These are phyloP conservation scores for Jatropha curcas DNA, from an alignment of 345 rosid genomes.

Conservation along the genomic window DNA sequence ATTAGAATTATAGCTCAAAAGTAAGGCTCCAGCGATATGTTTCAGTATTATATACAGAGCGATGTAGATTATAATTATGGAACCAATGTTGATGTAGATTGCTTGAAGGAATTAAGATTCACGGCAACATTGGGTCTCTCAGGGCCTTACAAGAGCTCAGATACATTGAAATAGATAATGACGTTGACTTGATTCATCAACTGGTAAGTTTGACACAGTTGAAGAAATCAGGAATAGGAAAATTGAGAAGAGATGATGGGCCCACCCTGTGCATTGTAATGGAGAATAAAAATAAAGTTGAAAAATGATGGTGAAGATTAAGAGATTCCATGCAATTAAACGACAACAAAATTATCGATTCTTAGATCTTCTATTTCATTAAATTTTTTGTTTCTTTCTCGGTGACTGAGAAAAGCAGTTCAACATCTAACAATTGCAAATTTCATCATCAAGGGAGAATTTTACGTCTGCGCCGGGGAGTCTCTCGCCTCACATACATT, in stretches of 20 bases:
- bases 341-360: too few species aligned
- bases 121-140: neutral
- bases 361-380: neutral
- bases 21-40: neutral
- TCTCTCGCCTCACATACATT: constrained; percentile 80
- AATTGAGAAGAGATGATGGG: neutral
- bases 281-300: too few species aligned
- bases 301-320: too few species aligned
- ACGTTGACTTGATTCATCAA: neutral
- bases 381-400: too few species aligned
- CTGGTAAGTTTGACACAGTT: neutral
- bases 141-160: neutral
- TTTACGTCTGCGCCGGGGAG: constrained; percentile 75
- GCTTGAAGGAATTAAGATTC: neutral
- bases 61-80: neutral
- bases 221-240: neutral
- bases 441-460: constrained; percentile 58
- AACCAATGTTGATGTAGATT: neutral
- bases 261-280: too few species aligned
- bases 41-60: neutral
- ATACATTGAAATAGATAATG: neutral
- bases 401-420: constrained; percentile 7
- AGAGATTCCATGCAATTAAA: too few species aligned
- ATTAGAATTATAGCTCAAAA: neutral
- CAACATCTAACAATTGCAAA: neutral